Percentiles rank a stretch among this genome's conserved stretches.
Conservation (phyloP, 306 rosid genomes). For the Astragalus glycyphyllos region DNA sequence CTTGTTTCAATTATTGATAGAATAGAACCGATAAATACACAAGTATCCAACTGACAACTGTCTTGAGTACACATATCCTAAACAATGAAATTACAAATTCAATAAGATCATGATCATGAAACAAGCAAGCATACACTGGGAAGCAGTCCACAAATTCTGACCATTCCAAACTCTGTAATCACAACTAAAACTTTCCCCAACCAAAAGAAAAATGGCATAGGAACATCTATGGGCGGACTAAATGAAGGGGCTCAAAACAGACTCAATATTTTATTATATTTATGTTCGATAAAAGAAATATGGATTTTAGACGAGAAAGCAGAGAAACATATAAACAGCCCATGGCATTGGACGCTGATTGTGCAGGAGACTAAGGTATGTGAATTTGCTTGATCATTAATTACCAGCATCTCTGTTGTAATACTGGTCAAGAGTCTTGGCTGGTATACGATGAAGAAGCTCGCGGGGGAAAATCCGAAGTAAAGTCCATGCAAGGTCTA, state of each 20-base stretch:
- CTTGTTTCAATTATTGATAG: constrained; percentile 45
- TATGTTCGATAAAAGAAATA: constrained; percentile 52
- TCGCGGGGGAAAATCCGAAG: constrained; percentile 99
- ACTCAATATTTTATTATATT: constrained; percentile 54
- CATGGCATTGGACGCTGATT: constrained; percentile 48
- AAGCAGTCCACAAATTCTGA: constrained; percentile 48
- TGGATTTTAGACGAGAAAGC: constrained; percentile 45
- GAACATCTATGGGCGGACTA: constrained; percentile 53
- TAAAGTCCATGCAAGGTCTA: constrained; percentile 97
- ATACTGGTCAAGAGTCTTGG: constrained; percentile 88
- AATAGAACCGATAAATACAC: constrained; percentile 47
- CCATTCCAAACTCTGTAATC: constrained; percentile 49
- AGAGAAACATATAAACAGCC: constrained; percentile 53
- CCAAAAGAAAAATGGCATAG: constrained; percentile 45
- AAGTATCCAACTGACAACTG: constrained; percentile 38
- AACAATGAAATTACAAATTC: constrained; percentile 45
- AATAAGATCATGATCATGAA: constrained; percentile 45
- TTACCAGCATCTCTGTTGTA: constrained; percentile 92
- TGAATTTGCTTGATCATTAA: constrained; percentile 51
- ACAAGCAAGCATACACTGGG: constrained; percentile 47
- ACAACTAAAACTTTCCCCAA: constrained; percentile 42
- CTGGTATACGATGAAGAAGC: constrained; percentile 99
- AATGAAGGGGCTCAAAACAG: constrained; percentile 55
- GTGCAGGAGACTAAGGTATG: constrained; percentile 43
- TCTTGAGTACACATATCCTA: constrained; percentile 44